A percentile compares a stretch with the other conserved stretches of the same genome.
Evolutionary conservation across 768 basidiomycete species (phyloP).

Genomic region (Tricholoma flavovirens): DNA sequence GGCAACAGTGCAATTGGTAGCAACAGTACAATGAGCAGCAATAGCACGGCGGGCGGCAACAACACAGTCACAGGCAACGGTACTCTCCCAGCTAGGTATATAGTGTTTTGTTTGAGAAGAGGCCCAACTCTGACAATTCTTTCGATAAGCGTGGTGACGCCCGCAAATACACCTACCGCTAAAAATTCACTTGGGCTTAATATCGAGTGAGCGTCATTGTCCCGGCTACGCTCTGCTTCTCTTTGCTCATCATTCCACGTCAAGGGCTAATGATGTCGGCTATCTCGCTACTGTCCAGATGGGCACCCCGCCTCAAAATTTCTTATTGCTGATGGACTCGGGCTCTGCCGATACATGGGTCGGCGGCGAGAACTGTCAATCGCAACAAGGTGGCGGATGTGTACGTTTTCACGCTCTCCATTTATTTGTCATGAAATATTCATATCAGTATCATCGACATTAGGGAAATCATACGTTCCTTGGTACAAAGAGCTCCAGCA

Average conservation of each 20-base stretch:
- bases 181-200: conserved; percentile 58
- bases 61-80: conserved; percentile 4
- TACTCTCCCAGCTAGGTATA: background rate
- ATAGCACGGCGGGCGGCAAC: conserved; percentile 2
- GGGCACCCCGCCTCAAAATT: conserved; percentile 58
- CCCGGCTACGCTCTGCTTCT: background rate
- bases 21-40: background rate
- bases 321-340: conserved; percentile 61
- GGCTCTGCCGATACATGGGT: conserved; percentile 70
- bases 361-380: conserved; percentile 47
- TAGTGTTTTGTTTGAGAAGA: background rate
- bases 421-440: background rate
- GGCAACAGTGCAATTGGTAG: background rate
- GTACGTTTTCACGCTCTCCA: conserved; percentile 19
- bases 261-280: conserved; percentile 40
- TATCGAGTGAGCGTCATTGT: conserved; percentile 49
- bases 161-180: conserved; percentile 30
- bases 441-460: background rate
- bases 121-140: background rate
- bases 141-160: conserved; percentile 29
- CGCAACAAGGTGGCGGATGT: conserved; percentile 36
- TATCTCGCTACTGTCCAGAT: conserved; percentile 56
- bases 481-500: conserved; percentile 52
- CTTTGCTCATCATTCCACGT: background rate
- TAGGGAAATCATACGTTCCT: conserved; percentile 64